Evolutionary conservation across 768 basidiomycete species (phyloP).

Genomic region (Cystobasidium tubakii): DNA sequence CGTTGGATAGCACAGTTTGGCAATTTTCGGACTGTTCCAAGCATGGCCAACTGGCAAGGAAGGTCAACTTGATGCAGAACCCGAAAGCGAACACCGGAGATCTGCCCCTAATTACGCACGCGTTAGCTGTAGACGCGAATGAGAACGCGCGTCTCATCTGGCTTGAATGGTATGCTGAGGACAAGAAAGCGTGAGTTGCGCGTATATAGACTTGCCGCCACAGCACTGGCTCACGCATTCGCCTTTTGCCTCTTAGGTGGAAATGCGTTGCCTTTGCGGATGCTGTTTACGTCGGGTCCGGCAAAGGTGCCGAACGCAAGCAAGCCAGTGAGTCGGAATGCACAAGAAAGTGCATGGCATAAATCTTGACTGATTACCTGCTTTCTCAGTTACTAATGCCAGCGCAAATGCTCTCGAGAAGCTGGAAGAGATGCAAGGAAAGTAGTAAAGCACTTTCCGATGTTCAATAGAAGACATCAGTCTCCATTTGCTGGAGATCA

Average conservation of each 20-base stretch:
- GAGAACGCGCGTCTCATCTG: slow-evolving; percentile 17
- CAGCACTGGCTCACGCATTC: too few species aligned
- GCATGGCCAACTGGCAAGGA: neutral
- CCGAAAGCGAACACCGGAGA: slow-evolving; percentile 9
- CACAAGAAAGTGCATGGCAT: too few species aligned
- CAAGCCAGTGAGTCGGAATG: slow-evolving; percentile 23
- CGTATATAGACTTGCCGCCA: too few species aligned
- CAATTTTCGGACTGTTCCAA: neutral
- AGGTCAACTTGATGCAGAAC: slow-evolving; percentile 15
- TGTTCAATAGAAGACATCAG: neutral
- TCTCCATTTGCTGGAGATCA: too few species aligned
- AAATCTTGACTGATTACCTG: neutral
- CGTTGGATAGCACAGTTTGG: neutral
- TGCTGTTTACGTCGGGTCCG: slow-evolving; percentile 22
- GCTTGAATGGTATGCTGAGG: slow-evolving; percentile 32
- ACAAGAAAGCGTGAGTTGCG: slow-evolving; percentile 28
- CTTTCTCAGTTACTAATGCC: slow-evolving; percentile 1
- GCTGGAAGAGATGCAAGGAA: slow-evolving; percentile 11
- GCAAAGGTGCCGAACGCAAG: slow-evolving; percentile 23
- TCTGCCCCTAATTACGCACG: slow-evolving; percentile 18
- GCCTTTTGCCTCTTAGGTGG: slow-evolving; percentile 9
- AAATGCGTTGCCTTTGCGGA: slow-evolving; percentile 29
- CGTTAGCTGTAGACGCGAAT: slow-evolving; percentile 17
- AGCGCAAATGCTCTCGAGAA: slow-evolving; percentile 29
- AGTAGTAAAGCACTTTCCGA: neutral